phyloP scores from a whole-genome alignment of 1,284 basidiomycete species.

The Pseudozyma pruni region DNA sequence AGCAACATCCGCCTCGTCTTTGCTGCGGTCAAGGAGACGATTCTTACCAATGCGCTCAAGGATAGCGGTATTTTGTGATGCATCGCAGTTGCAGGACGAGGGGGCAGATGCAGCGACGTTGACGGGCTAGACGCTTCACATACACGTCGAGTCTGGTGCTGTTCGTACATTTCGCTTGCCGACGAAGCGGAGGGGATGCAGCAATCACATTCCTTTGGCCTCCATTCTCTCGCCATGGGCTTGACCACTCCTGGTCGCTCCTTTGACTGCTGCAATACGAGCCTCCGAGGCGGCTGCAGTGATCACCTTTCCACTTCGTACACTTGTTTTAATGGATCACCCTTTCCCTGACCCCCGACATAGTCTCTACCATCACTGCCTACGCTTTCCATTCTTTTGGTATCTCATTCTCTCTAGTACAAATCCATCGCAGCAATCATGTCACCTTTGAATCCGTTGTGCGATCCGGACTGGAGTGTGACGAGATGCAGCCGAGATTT shows the following conservation, averaged over 20 bases:
- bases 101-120: neutral
- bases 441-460: neutral
- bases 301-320: conserved; percentile 14
- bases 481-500: neutral
- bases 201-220: no score
- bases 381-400: no score
- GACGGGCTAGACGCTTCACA: neutral
- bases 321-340: conserved; percentile 43
- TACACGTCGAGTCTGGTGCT: neutral
- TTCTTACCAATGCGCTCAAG: conserved; percentile 52
- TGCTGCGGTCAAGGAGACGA: conserved; percentile 90
- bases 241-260: no score
- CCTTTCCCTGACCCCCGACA: conserved; percentile 16
- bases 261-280: no score
- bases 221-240: no score
- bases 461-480: neutral
- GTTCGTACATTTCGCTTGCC: no score
- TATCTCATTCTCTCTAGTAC: neutral
- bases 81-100: no score
- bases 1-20: conserved; percentile 86
- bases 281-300: no score
- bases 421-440: no score
- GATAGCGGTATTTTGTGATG: conserved; percentile 51
- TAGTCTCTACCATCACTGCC: neutral
- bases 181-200: no score